Evolutionary conservation across 1,284 basidiomycete genomes (phyloP).

Genomic region (Austroboletus niveus): DNA sequence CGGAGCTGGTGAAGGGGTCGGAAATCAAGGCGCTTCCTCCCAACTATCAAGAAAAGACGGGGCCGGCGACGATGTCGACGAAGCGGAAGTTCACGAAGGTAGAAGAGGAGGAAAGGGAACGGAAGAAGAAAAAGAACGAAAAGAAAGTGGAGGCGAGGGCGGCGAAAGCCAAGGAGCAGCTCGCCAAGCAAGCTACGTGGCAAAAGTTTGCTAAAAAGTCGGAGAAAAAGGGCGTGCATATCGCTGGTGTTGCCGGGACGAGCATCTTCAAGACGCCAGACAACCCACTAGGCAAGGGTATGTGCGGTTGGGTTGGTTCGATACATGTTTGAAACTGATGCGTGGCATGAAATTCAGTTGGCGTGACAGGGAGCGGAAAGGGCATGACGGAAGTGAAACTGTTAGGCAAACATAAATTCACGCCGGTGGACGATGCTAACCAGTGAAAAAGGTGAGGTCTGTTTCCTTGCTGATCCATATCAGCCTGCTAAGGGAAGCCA

Average conservation of each 20-base stretch:
- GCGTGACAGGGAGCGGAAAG: slow-evolving; percentile 91
- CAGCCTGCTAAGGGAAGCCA: slow-evolving; percentile 6
- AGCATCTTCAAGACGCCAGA: slow-evolving; percentile 97
- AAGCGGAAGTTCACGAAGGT: slow-evolving; percentile 79
- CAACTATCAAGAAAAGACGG: slow-evolving; percentile 44
- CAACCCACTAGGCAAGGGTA: slow-evolving; percentile 85
- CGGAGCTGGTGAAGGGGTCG: slow-evolving; percentile 80
- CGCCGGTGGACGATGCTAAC: slow-evolving; percentile 41
- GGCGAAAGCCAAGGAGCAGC: slow-evolving; percentile 88
- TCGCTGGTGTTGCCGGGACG: slow-evolving; percentile 82
- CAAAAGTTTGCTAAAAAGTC: slow-evolving; percentile 98
- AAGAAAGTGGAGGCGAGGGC: slow-evolving; percentile 89
- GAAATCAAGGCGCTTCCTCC: slow-evolving; percentile 72
- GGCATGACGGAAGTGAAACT: slow-evolving; percentile 84
- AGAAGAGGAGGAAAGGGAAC: slow-evolving; percentile 88
- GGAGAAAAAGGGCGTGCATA: slow-evolving; percentile 91
- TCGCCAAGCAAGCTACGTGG: slow-evolving; percentile 89
- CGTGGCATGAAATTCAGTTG: slow-evolving; percentile 56
- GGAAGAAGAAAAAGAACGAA: slow-evolving; percentile 95
- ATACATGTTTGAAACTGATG: slow-evolving; percentile 24
- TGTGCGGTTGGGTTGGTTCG: slow-evolving; percentile 30
- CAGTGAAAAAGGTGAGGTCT: slow-evolving; percentile 23
- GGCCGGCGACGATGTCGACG: slow-evolving; percentile 36
- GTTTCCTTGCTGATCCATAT: not conserved
- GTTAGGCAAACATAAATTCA: slow-evolving; percentile 82